Percentiles rank a stretch among this genome's conserved stretches.
Conservation (phyloP, 306 rosid genomes). For the Castanea crenata region DNA sequence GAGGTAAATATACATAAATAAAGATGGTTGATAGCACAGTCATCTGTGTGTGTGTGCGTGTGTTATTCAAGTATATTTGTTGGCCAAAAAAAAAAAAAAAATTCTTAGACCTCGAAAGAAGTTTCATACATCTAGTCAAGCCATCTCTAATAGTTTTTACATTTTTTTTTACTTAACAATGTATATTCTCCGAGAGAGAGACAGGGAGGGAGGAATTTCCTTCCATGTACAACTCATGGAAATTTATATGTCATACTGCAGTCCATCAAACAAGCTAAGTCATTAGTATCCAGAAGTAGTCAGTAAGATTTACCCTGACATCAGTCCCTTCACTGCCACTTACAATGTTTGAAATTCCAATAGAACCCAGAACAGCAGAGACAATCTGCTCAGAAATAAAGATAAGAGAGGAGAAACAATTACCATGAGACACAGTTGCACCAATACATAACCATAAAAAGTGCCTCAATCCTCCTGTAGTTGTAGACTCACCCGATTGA, state of each 20-base stretch:
- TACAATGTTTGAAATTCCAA: slow-evolving; percentile 61
- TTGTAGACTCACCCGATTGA: slow-evolving; percentile 62
- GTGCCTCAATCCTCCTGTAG: slow-evolving; percentile 16
- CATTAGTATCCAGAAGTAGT: neutral
- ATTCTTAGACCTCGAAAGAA: neutral
- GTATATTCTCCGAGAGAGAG: neutral
- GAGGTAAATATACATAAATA: slow-evolving; percentile 16
- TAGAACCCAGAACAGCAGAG: slow-evolving; percentile 86
- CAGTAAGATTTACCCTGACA: slow-evolving; percentile 61
- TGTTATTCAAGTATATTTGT: neutral
- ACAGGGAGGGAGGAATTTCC: too few relatives aligned
- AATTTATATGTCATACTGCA: neutral
- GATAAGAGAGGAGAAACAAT: slow-evolving; percentile 19
- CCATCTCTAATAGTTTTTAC: neutral
- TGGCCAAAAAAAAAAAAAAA: neutral
- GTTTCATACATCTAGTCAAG: neutral
- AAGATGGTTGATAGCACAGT: neutral
- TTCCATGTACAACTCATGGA: neutral
- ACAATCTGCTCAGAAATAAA: slow-evolving; percentile 52
- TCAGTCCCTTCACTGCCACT: slow-evolving; percentile 69
- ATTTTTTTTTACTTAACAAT: neutral
- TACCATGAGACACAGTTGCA: slow-evolving; percentile 1
- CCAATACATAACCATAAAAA: slow-evolving; percentile 18
- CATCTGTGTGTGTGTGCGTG: neutral
- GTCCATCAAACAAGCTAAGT: neutral